phyloP scores from a whole-genome alignment of 2,329 filamentous ascomycete species.

The Fusarium udum region DNA sequence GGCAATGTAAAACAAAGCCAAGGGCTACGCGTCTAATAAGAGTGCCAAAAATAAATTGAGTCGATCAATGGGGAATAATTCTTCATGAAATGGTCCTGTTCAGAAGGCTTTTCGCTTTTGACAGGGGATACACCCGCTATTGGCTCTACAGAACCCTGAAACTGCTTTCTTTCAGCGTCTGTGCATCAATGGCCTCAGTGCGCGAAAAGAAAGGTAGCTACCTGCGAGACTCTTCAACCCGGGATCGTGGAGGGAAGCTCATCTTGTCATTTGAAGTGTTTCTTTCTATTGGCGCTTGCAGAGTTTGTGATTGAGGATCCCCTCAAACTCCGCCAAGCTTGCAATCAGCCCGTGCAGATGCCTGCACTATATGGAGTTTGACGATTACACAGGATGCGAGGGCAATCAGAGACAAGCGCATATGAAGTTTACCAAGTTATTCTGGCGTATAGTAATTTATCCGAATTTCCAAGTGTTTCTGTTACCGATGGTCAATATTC shows the following conservation, averaged over 20 bases:
- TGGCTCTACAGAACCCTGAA: background rate
- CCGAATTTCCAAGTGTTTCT: accelerated
- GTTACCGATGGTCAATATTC: background rate
- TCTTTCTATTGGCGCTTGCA: accelerated
- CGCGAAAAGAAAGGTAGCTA: background rate
- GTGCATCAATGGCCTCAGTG: background rate
- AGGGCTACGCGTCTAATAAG: background rate
- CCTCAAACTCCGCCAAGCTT: background rate
- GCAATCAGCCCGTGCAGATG: background rate
- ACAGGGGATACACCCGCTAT: background rate
- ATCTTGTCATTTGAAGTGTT: no score
- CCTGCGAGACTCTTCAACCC: no score
- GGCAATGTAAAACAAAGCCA: background rate
- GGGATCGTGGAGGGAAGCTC: no score
- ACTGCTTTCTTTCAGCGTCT: background rate
- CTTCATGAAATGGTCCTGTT: background rate
- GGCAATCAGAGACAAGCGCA: background rate
- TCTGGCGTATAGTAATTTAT: background rate
- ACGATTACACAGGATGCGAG: no score
- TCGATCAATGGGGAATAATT: background rate
- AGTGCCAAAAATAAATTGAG: background rate
- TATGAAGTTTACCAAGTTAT: background rate
- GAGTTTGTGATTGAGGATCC: background rate
- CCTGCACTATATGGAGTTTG: background rate
- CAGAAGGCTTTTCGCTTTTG: background rate